Conservation (phyloP, 106 monocot genomes). For the Dioscorea zingiberensis region DNA sequence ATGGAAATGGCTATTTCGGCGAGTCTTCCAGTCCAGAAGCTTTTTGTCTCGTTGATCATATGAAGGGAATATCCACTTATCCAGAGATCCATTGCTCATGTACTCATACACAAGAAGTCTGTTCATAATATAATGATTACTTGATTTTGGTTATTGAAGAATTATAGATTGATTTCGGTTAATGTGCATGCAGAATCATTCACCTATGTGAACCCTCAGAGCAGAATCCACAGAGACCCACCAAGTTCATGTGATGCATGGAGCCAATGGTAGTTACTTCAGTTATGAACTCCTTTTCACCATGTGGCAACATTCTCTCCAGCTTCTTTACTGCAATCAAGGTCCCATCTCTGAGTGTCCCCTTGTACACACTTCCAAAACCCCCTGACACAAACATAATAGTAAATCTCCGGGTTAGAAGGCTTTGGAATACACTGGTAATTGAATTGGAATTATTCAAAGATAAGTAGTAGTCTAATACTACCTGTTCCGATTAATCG, state of each 20-base stretch:
- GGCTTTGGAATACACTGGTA: too few relatives aligned
- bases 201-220: constrained; percentile 41
- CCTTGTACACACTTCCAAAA: constrained; percentile 44
- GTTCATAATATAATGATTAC: neutral
- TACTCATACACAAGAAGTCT: constrained; percentile 59
- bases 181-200: constrained; percentile 1
- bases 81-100: constrained; percentile 57
- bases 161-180: too few relatives aligned
- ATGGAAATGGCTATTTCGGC: constrained; percentile 40
- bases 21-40: constrained; percentile 33
- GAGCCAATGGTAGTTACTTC: constrained; percentile 63
- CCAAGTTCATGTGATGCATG: constrained; percentile 71
- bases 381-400: constrained; percentile 18
- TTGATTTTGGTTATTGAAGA: too few relatives aligned
- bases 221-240: constrained; percentile 63
- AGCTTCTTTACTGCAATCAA: constrained; percentile 58
- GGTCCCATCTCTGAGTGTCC: constrained; percentile 30
- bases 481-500: constrained; percentile 33
- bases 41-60: neutral
- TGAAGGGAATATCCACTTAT: constrained; percentile 44
- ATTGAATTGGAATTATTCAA: neutral
- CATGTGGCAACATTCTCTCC: constrained; percentile 30
- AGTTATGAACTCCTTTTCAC: constrained; percentile 49
- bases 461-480: neutral
- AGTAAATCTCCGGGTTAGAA: too few relatives aligned